These are phyloP conservation scores for Echium plantagineum DNA, from an alignment of 257 asterid species.

Conservation along the genomic window DNA sequence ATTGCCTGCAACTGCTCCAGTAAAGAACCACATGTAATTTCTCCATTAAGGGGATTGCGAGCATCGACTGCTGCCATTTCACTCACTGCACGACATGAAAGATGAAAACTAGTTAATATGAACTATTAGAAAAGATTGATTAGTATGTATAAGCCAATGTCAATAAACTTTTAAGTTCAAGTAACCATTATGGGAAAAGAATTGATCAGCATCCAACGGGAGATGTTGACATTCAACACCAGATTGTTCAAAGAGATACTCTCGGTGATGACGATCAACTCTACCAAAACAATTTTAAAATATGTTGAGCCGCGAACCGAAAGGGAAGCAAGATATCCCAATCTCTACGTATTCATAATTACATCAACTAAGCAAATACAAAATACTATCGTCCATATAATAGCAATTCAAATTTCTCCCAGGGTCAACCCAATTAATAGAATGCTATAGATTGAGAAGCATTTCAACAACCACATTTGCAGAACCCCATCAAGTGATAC, in stretches of 20 bases:
- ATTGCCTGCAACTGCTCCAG: conserved; percentile 80
- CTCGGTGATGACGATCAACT: no score
- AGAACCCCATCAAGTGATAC: no score
- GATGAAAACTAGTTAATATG: background rate
- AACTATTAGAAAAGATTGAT: background rate
- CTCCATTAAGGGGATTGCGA: conserved; percentile 42
- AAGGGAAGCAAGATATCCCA: no score
- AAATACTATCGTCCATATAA: no score
- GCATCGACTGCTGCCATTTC: conserved; percentile 64
- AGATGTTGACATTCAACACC: background rate
- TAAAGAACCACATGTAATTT: conserved; percentile 69
- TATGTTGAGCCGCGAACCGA: no score
- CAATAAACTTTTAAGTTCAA: background rate
- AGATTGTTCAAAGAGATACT: background rate
- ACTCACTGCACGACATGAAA: background rate
- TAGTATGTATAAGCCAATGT: background rate
- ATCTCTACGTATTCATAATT: no score
- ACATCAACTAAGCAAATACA: no score
- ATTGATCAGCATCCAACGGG: background rate
- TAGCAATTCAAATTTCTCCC: no score
- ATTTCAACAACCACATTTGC: no score
- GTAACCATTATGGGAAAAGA: background rate
- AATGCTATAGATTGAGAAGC: no score
- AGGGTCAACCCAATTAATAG: no score
- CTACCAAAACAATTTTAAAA: no score